Percentiles rank a stretch among this genome's conserved stretches.
Conservation (phyloP, 352 stramenopile genomes). For the Elongisporangium prolatum region DNA sequence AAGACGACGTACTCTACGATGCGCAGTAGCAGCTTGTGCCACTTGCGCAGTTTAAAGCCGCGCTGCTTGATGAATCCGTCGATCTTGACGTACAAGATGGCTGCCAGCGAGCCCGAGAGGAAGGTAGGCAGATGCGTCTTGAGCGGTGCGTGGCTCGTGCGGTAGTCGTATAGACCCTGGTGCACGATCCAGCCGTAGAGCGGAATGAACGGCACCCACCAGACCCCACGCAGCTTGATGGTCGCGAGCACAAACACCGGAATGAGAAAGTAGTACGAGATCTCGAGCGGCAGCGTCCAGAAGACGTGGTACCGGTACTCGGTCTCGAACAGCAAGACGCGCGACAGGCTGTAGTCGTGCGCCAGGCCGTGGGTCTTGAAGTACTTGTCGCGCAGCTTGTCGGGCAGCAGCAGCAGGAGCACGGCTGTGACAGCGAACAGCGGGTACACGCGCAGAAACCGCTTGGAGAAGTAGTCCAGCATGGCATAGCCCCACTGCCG, state of each 20-base stretch:
- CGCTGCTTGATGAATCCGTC: slow-evolving; percentile 9
- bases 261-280: slow-evolving; percentile 37
- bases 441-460: too few species aligned
- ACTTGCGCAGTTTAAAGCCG: too few species aligned
- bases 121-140: slow-evolving; percentile 25
- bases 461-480: too few species aligned
- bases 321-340: slow-evolving; percentile 28
- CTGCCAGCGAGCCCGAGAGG: slow-evolving; percentile 27
- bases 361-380: too few species aligned
- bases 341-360: too few species aligned
- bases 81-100: slow-evolving; percentile 21
- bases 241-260: slow-evolving; percentile 24
- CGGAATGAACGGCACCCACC: slow-evolving; percentile 16
- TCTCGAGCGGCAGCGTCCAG: slow-evolving; percentile 46
- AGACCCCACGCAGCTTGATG: slow-evolving; percentile 11
- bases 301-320: slow-evolving; percentile 36
- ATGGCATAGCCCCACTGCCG: too few species aligned
- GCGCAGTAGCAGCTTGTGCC: too few species aligned
- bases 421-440: too few species aligned
- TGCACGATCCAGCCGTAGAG: slow-evolving; percentile 17
- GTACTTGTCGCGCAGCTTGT: too few species aligned
- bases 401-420: too few species aligned
- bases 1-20: too few species aligned
- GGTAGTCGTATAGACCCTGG: slow-evolving; percentile 13
- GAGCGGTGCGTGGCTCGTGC: slow-evolving; percentile 19